phyloP scores from a whole-genome alignment of 768 basidiomycete genomes.

The Solioccasus polychromus region DNA sequence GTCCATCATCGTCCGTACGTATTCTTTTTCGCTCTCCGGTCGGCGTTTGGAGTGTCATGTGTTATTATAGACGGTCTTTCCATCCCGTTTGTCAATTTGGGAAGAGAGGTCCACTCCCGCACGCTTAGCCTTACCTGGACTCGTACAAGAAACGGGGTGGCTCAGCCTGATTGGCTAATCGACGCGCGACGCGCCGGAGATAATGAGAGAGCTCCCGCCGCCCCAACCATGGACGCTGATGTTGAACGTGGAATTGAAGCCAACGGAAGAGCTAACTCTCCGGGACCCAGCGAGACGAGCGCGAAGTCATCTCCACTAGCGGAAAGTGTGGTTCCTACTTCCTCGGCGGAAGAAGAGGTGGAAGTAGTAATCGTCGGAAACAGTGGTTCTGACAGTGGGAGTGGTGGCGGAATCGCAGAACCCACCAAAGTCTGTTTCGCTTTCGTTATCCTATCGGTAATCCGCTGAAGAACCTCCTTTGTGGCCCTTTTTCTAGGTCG shows the following conservation, averaged over 20 bases:
- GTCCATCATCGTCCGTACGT: conserved; percentile 80
- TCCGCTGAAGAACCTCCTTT: conserved; percentile 15
- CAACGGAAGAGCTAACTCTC: background rate
- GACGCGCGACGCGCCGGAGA: conserved; percentile 28
- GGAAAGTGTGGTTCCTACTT: background rate
- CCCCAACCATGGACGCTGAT: conserved; percentile 4
- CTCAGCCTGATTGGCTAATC: conserved; percentile 46
- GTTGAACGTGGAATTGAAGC: conserved; percentile 20
- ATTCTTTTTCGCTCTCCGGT: background rate
- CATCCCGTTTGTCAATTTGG: conserved; percentile 62
- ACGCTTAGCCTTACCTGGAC: conserved; percentile 47
- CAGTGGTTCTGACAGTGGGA: background rate
- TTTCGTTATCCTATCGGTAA: background rate
- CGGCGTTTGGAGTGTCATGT: background rate
- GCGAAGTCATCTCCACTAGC: background rate
- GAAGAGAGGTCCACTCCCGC: conserved; percentile 44
- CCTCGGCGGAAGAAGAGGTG: background rate
- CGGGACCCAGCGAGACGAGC: background rate
- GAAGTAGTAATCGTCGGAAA: background rate
- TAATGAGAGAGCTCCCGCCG: background rate
- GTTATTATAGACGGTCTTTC: conserved; percentile 57
- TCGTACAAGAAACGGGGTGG: conserved; percentile 27
- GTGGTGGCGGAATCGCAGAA: background rate
- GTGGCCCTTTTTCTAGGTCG: conserved; percentile 12
- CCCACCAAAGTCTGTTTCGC: conserved; percentile 21